A percentile compares a stretch with the other conserved stretches of the same genome.
phyloP scores from a whole-genome alignment of 2,329 filamentous ascomycete genomes.

The Xylaria sp. region DNA sequence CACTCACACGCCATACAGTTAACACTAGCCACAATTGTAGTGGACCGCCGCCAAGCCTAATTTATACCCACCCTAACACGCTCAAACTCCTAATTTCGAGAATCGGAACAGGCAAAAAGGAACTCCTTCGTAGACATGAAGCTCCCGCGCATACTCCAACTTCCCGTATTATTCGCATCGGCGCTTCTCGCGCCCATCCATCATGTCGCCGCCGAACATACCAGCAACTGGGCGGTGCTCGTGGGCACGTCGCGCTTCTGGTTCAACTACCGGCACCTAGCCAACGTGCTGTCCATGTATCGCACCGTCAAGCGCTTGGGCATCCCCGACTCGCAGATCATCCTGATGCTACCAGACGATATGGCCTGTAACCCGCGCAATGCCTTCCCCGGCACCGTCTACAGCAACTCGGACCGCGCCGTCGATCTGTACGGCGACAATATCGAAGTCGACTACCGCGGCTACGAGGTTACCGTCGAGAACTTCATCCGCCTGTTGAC shows the following conservation, averaged over 20 bases:
- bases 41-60: too few species aligned
- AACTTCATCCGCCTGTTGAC: constrained; percentile 97
- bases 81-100: not conserved
- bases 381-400: constrained; percentile 96
- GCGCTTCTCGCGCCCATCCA: constrained; percentile 57
- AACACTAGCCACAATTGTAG: too few species aligned
- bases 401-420: constrained; percentile 96
- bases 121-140: constrained; percentile 56
- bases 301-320: constrained; percentile 97
- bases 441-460: constrained; percentile 97
- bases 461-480: constrained; percentile 98
- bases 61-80: too few species aligned
- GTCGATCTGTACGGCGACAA: constrained; percentile 98
- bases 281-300: constrained; percentile 97
- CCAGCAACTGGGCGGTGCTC: constrained; percentile 99
- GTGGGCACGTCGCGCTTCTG: constrained; percentile 98
- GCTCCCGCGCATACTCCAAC: constrained; percentile 55
- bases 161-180: constrained; percentile 60
- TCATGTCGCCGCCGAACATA: constrained; percentile 76
- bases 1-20: too few species aligned
- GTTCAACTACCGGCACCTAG: constrained; percentile 99
- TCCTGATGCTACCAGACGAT: constrained; percentile 99
- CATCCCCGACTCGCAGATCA: constrained; percentile 98
- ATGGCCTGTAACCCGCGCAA: constrained; percentile 99
- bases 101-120: not conserved